Evolutionary conservation across 306 rosid species (phyloP), one percentile per base, ranked within the genome.

Genomic region (Fragaria nilgerrensis): DNA sequence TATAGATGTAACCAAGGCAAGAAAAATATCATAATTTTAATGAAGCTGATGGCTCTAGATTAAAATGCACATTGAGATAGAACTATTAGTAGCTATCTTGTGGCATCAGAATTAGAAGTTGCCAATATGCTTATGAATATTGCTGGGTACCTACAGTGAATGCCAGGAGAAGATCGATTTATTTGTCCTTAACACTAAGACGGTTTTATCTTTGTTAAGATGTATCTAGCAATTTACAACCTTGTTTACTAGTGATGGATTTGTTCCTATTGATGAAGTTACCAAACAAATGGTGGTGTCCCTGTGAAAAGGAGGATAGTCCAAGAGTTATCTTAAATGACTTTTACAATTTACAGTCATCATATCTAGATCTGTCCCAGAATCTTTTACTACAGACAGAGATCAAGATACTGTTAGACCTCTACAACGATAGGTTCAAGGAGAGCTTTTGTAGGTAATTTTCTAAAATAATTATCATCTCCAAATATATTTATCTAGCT

Each of bases 1-100:
- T 34, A 34, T 53, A 7, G 66, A 73, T 73, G 66, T 7, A 72
- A 53, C 13, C 76, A 72, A 53, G 49, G 65, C 13, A 72, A 20
- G 4, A 17, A 19, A 13, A 27, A 16, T 2, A 48, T 47, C 48
- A 27, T 39, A 5, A 5, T 17, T 29, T 49, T 17, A 8, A 49
- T 71, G 75, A 29, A 71, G 2, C 7, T 71, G 25, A 66, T 17
- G 59, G 14, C 20, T 70, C 37, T 70, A 70, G 15, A 70, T 48
- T 9, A 10, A 50, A 72, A 12, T 48, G 44, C 5, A 15, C 64
- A 50, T 34, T 52, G 64, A 52, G 64, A 20, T 52, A 6, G 17
- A 76, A 6, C 72, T 34, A 10, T 15, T 29, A 9, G 10, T 55
- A n/a, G 13, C 32, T 22, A 25, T 59, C 65, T 23, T 27, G 15